A percentile compares a stretch with the other conserved stretches of the same genome.
Evolutionary conservation across 2,329 filamentous ascomycete species (phyloP).

Genomic region (Fusarium nygamai): DNA sequence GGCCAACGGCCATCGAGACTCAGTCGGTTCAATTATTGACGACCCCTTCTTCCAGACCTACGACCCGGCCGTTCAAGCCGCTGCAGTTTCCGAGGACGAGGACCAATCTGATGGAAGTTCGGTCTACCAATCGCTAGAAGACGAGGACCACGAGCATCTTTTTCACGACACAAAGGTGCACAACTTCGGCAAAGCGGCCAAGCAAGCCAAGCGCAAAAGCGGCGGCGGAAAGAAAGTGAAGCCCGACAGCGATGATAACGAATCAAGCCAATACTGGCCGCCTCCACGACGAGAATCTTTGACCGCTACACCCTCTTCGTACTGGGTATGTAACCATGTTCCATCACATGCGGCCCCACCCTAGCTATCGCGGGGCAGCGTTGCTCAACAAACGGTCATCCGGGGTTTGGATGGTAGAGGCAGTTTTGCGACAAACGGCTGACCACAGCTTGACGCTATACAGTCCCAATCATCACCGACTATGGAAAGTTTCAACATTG

Average conservation of each 20-base stretch:
- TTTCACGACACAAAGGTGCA: conserved; percentile 38
- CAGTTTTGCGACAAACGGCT: conserved; percentile 39
- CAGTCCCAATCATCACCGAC: conserved; percentile 47
- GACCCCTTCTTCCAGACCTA: conserved; percentile 65
- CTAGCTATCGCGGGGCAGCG: conserved; percentile 38
- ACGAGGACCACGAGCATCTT: conserved; percentile 47
- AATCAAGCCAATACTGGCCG: conserved; percentile 51
- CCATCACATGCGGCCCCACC: conserved; percentile 35
- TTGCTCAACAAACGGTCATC: conserved; percentile 5
- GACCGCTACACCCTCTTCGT: conserved; percentile 51
- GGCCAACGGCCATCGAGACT: conserved; percentile 53
- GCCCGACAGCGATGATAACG: conserved; percentile 42
- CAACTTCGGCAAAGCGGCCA: conserved; percentile 7
- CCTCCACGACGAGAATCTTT: conserved; percentile 61
- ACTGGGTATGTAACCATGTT: conserved; percentile 50
- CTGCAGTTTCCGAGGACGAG: conserved; percentile 40
- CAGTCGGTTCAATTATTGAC: conserved; percentile 63
- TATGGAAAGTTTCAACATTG: conserved; percentile 72
- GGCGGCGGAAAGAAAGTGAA: conserved; percentile 28
- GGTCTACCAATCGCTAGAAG: conserved; percentile 43
- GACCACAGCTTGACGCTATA: conserved; percentile 38
- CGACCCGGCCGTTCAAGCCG: conserved; percentile 46
- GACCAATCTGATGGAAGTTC: conserved; percentile 39
- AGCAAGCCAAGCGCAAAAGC: conserved; percentile 15
- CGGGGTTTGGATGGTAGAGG: neutral